Evolutionary conservation across 2,329 filamentous ascomycete genomes (phyloP), one percentile per base, ranked within the genome.

Genomic region (Cladorrhinum sp.): DNA sequence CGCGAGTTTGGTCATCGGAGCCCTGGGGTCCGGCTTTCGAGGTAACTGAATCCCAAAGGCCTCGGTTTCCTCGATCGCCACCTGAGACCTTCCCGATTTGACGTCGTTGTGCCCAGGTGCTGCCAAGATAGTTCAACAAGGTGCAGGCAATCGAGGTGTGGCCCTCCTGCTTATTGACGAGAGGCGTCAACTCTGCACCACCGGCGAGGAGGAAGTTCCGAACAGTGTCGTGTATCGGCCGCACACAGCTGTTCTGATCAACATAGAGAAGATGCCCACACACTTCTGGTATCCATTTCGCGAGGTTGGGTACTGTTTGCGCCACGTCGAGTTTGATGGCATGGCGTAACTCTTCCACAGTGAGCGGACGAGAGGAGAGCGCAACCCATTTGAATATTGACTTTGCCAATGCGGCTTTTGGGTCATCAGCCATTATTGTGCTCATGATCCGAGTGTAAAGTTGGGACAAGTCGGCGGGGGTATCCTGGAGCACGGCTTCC

Each of bases 301-400:
- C 62, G 14, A 70, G 62, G 28, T 71, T 71, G 26, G 67, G 67
- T 2, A 71, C 58, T 3, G 65, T 71, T 53, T 72, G 67, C 20
- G 71, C 62, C 10, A 74, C 60, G 24, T 76, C 73, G 2, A 74
- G 52, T 14, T 65, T 70, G 24, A 78, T 62, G 23, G 73, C 73
- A n/a, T 62, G 63, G 5, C 70, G 57, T 2, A 78, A 67, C 62
- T 78, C 76, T 2, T 61, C 58, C 0, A 70, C 64, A 2, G 71
- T 71, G 46, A 79, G 60, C 0, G 75, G 74, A 24, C 73, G 67
- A 18, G 66, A 57, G 1, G 72, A 67, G 39, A 72, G 74, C 7
- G 66, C 61, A 28, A 69, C 66, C 75, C 75, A 79, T 2, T 61
- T 67, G 4, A 79, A 69, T 21, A 78, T 72, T 1, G 71, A 68